Conservation (phyloP, 2,329 filamentous ascomycete genomes). For the Alternaria incomplexa region DNA sequence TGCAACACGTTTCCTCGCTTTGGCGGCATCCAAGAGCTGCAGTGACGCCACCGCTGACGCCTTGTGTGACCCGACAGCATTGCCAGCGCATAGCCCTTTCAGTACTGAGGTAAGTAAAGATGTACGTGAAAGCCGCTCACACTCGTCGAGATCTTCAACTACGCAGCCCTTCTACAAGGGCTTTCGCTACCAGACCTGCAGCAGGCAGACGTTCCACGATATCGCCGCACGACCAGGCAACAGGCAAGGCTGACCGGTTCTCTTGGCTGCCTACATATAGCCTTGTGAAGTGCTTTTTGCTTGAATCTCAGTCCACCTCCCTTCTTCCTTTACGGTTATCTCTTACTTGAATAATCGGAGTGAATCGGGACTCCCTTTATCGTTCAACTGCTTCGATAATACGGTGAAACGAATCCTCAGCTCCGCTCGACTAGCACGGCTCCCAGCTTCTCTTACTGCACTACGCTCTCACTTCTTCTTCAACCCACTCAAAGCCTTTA, state of each 20-base stretch:
- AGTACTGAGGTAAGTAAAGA: background rate
- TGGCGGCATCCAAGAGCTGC: background rate
- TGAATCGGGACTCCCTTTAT: background rate
- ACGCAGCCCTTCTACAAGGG: background rate
- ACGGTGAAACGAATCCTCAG: background rate
- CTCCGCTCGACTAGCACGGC: background rate
- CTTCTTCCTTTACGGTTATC: background rate
- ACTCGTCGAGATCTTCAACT: background rate
- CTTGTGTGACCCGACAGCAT: background rate
- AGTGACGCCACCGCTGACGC: background rate
- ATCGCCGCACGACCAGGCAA: slow-evolving; percentile 5
- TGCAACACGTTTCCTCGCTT: background rate
- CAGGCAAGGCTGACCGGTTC: slow-evolving; percentile 11
- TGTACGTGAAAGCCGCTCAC: background rate
- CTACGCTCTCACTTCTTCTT: background rate
- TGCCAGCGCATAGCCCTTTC: background rate
- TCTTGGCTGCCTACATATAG: background rate
- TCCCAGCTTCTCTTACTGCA: background rate
- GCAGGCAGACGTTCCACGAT: slow-evolving; percentile 2
- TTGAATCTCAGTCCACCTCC: background rate
- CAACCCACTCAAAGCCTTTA: background rate
- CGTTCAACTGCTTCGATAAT: background rate
- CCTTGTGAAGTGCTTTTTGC: background rate
- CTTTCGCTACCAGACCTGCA: background rate
- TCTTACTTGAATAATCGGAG: background rate